Evolutionary conservation across 352 stramenopile genomes (phyloP), one percentile per base, ranked within the genome.

Genomic region (Phytophthora constricta): DNA sequence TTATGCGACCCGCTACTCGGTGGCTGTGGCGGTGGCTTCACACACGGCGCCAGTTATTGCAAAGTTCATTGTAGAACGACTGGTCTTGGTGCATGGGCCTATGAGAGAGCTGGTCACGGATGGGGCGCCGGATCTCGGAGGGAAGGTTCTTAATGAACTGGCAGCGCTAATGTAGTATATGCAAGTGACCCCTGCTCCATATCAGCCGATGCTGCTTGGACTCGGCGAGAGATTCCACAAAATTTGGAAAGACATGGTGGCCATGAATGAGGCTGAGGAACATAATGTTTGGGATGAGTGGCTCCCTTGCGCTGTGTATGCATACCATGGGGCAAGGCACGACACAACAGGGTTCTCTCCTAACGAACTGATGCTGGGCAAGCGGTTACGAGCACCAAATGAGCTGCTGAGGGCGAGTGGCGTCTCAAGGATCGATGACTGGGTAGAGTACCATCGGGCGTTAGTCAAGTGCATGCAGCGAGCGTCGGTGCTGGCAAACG

Each of bases 241-340:
- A 1, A 62, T 31, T 4, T 68, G 46, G 56, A 75, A 70, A 20
- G 60, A 68, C 19, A 76, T 76, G 45, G 52, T 76, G 8, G 14
- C 46, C 3, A 62, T 65, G 0, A 68, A 65, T 33, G 67, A 68
- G 5, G 7, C 10, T 0, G 50, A 51, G 16, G 28, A 13, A 3
- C 58, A 68, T 11, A 19, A 55, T 14, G 60, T 66, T 33, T 70
- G 66, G 60, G 59, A 74, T 39, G 17, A 39, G 20, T 74, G 59
- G 66, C 5, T 74, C 3, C 39, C 43, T 1, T 58, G 48, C 39
- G 58, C 58, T 10, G 37, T 42, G 1, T 65, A 1, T 65, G 55
- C 48, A 9, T 65, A 59, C 39, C 54, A 65, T 9, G 42, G 58
- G 1, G 58, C 48, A 2, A 9, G 22, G 10, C 48, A 58, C 19